Conservation (phyloP, 2,329 filamentous ascomycete species). For the Pseudocercospora fuligena region DNA sequence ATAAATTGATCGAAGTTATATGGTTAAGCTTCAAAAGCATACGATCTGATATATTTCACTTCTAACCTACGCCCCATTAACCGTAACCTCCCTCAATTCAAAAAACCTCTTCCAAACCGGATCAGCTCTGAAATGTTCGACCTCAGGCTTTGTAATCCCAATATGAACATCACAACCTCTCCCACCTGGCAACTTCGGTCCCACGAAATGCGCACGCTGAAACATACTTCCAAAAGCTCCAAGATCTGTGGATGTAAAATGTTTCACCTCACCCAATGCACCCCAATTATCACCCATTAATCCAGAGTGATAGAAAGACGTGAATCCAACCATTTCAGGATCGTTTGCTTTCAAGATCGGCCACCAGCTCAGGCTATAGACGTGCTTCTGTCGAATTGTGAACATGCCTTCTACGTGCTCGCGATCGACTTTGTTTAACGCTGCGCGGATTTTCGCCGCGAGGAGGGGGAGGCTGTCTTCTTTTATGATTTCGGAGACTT, state of each 20-base stretch:
- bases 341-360: slow-evolving; percentile 20
- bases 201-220: slow-evolving; percentile 29
- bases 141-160: slow-evolving; percentile 24
- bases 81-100: slow-evolving; percentile 19
- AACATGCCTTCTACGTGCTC: slow-evolving; percentile 24
- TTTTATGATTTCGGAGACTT: slow-evolving; percentile 20
- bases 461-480: slow-evolving; percentile 25
- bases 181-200: slow-evolving; percentile 25
- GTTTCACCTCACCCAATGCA: slow-evolving; percentile 23
- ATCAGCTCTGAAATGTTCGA: slow-evolving; percentile 23
- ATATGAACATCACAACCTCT: slow-evolving; percentile 28
- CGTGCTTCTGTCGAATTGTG: slow-evolving; percentile 19
- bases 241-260: slow-evolving; percentile 28
- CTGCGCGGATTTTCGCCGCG: slow-evolving; percentile 25
- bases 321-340: slow-evolving; percentile 25
- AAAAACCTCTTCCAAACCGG: slow-evolving; percentile 24
- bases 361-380: slow-evolving; percentile 29
- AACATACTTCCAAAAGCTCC: slow-evolving; percentile 26
- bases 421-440: slow-evolving; percentile 20
- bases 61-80: neutral
- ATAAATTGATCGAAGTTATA: too few relatives aligned
- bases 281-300: slow-evolving; percentile 24
- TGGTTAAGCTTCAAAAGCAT: too few relatives aligned
- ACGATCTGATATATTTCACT: neutral
- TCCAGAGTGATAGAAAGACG: slow-evolving; percentile 29